Conservation (phyloP, 129 eudicot species). For the Erigeron canadensis region DNA sequence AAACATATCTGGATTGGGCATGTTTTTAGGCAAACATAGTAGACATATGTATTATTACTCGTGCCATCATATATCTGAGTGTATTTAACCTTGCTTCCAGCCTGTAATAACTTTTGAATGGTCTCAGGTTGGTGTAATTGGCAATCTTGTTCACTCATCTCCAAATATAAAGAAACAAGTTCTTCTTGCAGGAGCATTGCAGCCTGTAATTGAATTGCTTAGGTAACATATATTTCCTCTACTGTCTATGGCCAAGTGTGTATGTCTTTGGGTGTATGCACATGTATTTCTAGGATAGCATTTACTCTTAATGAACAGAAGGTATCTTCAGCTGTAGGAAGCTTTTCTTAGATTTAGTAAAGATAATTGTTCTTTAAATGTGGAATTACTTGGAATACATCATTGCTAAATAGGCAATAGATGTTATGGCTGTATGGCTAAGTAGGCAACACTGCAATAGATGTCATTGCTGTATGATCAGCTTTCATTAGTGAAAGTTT, state of each 20-base stretch:
- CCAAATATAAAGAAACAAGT: slow-evolving; percentile 87
- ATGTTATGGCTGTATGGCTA: too few relatives aligned
- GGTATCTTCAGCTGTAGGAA: slow-evolving; percentile 15
- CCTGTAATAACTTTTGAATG: slow-evolving; percentile 10
- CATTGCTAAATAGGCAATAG: too few relatives aligned
- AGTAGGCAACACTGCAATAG: too few relatives aligned
- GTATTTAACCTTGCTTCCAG: slow-evolving; percentile 5
- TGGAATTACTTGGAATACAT: too few relatives aligned
- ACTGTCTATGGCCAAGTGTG: neutral
- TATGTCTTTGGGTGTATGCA: neutral
- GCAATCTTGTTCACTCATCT: slow-evolving; percentile 96
- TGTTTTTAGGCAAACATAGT: neutral
- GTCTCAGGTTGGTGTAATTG: slow-evolving; percentile 93
- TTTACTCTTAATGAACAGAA: slow-evolving; percentile 4
- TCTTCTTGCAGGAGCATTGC: slow-evolving; percentile 95
- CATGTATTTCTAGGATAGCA: neutral
- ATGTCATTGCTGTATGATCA: too few relatives aligned
- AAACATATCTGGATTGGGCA: too few relatives aligned
- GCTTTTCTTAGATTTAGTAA: neutral
- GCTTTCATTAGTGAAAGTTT: too few relatives aligned
- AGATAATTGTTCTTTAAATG: neutral
- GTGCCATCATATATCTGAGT: neutral
- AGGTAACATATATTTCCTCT: slow-evolving; percentile 41
- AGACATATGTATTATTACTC: neutral
- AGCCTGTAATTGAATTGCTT: slow-evolving; percentile 90